Conservation (phyloP, 2,329 filamentous ascomycete species). For the Cladophialophora psammophila region DNA sequence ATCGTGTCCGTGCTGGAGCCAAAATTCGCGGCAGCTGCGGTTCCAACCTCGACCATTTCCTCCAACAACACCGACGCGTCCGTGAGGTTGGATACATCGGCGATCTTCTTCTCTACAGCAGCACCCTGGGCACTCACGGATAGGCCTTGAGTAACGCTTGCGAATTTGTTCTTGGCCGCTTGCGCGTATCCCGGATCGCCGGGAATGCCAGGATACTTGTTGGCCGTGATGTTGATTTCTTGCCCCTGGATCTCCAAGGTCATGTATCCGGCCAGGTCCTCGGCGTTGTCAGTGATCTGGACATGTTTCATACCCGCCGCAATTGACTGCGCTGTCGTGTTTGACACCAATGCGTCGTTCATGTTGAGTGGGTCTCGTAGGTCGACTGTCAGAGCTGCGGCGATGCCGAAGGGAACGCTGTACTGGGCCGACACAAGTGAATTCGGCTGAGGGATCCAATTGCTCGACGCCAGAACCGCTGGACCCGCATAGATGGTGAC, state of each 20-base stretch:
- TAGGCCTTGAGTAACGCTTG: neutral
- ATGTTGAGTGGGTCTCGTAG: neutral
- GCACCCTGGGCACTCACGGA: neutral
- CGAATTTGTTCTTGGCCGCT: neutral
- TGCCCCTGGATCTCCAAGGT: neutral
- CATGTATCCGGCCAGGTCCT: neutral
- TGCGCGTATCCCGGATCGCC: neutral
- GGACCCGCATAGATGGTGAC: conserved; percentile 1
- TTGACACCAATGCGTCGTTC: conserved; percentile 4
- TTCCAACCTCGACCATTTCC: neutral
- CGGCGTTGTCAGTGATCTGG: neutral
- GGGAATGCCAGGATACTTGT: neutral
- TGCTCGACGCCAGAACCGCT: neutral
- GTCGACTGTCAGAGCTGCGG: neutral
- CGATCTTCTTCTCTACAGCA: neutral
- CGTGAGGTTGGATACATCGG: neutral
- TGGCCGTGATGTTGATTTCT: neutral
- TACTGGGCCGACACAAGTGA: conserved; percentile 3
- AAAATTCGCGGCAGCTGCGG: neutral
- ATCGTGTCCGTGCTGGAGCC: neutral
- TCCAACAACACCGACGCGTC: neutral
- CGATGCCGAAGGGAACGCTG: conserved; percentile 1
- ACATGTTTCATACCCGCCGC: neutral
- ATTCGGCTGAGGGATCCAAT: neutral
- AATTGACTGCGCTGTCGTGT: neutral